phyloP scores from a whole-genome alignment of 108 stramenopile genomes.

The Epithemia pelagica region DNA sequence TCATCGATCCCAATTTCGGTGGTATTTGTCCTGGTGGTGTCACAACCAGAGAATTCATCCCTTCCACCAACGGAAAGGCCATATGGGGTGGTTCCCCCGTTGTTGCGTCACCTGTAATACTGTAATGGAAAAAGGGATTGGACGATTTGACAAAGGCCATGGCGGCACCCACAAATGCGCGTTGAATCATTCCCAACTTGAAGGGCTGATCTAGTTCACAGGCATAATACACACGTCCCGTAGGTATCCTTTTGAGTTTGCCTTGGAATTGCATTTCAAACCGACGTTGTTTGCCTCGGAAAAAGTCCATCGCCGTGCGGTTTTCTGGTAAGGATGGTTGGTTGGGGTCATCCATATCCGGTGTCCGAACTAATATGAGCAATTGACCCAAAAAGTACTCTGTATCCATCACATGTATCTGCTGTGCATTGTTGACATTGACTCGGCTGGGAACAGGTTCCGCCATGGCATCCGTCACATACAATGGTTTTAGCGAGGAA shows the following conservation, averaged over 20 bases:
- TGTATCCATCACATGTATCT: constrained; percentile 30
- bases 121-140: constrained; percentile 57
- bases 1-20: constrained; percentile 68
- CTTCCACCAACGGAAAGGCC: constrained; percentile 73
- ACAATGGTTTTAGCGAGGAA: constrained; percentile 21
- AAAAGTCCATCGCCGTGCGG: constrained; percentile 35
- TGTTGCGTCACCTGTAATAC: constrained; percentile 23
- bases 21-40: constrained; percentile 63
- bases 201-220: constrained; percentile 76
- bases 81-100: constrained; percentile 64
- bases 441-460: constrained; percentile 20
- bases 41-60: constrained; percentile 79
- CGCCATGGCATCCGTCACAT: constrained; percentile 31
- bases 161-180: constrained; percentile 76
- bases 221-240: constrained; percentile 70
- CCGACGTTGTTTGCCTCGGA: constrained; percentile 70
- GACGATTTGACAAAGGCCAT: constrained; percentile 82
- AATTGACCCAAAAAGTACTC: constrained; percentile 77
- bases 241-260: constrained; percentile 73
- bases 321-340: constrained; percentile 25
- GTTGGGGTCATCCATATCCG: constrained; percentile 58
- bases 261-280: constrained; percentile 93
- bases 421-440: constrained; percentile 35
- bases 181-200: constrained; percentile 81
- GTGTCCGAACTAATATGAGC: constrained; percentile 79